Evolutionary conservation across 1,284 basidiomycete genomes (phyloP), one percentile per base, ranked within the genome.

Genomic region (Leccinum subspadiceum): DNA sequence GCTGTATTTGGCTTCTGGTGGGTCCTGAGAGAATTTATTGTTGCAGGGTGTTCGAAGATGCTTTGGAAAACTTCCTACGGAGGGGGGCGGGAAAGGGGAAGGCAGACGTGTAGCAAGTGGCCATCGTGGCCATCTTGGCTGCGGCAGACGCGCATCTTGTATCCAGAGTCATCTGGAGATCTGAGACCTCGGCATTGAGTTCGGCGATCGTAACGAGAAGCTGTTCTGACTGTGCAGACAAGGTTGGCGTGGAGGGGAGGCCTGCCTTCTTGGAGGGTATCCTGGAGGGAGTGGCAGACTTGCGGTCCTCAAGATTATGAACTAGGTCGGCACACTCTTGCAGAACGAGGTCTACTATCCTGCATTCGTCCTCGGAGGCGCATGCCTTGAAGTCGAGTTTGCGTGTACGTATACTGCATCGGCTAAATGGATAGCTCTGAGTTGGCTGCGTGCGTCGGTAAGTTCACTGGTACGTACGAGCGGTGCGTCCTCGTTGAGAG

Each of bases 81-180:
- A 31, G 39, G 4, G 1, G 1, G 26, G 22, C 1, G 15, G 1
- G 4, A 20, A 4, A 24, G 4, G 3, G n/a, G 56, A 29, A 2
- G 48, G 76, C 83, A 59, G 67, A 92, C 93, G 94, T 95, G 73
- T 95, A 95, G 53, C 92, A 83, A 57, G 92, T 87, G 31, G 94
- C 92, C 80, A 94, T 92, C 68, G 92, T 87, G 31, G 94, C 92
- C 80, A 94, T 92, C 68, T 87, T 90, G 10, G 89, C 86, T 1
- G 93, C 92, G 2, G 77, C 71, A 1, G 71, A 69, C 49, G 77
- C 76, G 37, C 76, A 76, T 66, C 85, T 84, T 13, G 80, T 79
- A 3, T 83, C 78, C 22, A 81, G 65, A 50, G 79, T 73, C 4
- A 78, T 71, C 48, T 79, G 74, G 5, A 79, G 65, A 0, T 73